phyloP scores from a whole-genome alignment of 1,284 basidiomycete genomes.

The Volvariella volvacea region DNA sequence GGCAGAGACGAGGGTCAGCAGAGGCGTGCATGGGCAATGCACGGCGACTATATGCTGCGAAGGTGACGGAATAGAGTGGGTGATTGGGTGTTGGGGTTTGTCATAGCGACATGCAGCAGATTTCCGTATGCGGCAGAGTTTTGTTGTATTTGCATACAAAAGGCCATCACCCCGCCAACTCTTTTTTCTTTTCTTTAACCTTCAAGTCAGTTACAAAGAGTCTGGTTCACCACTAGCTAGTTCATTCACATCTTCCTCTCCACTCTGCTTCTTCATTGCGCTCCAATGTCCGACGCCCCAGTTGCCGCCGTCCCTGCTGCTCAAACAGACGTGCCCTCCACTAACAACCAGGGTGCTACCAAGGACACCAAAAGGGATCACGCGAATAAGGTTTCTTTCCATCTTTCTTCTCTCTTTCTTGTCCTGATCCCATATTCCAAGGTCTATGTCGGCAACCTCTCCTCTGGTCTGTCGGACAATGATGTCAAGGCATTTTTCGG shows the following conservation, averaged over 20 bases:
- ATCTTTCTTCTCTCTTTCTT: constrained; percentile 12
- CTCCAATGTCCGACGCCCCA: constrained; percentile 80
- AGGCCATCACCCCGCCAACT: constrained; percentile 11
- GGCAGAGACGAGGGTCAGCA: background rate
- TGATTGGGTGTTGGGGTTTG: constrained; percentile 6
- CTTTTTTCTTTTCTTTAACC: constrained; percentile 57
- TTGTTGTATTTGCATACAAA: constrained; percentile 30
- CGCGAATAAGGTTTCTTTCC: constrained; percentile 9
- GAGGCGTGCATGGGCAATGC: background rate
- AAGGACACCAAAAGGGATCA: background rate
- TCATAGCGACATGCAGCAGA: constrained; percentile 23
- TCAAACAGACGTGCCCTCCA: constrained; percentile 71
- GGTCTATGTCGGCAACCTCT: constrained; percentile 87
- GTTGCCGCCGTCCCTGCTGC: constrained; percentile 59
- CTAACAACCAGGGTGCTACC: constrained; percentile 22
- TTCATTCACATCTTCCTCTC: constrained; percentile 34
- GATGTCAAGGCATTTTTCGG: constrained; percentile 86
- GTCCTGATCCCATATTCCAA: constrained; percentile 23
- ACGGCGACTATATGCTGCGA: too few species aligned
- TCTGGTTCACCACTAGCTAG: constrained; percentile 80
- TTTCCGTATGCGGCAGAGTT: constrained; percentile 20
- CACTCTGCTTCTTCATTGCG: constrained; percentile 50
- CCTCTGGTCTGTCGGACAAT: constrained; percentile 83
- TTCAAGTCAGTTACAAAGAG: constrained; percentile 74
- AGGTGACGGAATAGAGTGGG: too few species aligned